phyloP scores from a whole-genome alignment of 805 yeast species.

The Candida ipomoeae region DNA sequence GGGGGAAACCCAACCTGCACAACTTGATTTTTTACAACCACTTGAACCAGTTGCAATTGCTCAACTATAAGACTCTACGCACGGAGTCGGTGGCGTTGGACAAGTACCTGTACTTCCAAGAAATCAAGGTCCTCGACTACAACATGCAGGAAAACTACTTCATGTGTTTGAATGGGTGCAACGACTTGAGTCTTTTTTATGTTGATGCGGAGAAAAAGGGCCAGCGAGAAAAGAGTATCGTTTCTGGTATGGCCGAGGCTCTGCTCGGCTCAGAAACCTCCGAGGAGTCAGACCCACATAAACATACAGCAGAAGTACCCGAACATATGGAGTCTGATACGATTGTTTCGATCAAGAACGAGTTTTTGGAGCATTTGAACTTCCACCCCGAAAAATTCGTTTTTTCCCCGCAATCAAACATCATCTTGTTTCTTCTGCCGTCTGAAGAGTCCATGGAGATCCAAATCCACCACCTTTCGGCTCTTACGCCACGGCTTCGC shows the following conservation, averaged over 20 bases:
- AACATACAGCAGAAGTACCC: neutral
- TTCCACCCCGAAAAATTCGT: constrained; percentile 3
- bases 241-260: too few relatives aligned
- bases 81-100: constrained; percentile 25
- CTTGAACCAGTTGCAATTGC: constrained; percentile 27
- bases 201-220: neutral
- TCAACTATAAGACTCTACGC: constrained; percentile 30
- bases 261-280: neutral
- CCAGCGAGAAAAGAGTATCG: too few relatives aligned
- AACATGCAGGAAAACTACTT: constrained; percentile 25
- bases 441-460: neutral
- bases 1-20: constrained; percentile 40
- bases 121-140: constrained; percentile 22
- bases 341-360: constrained; percentile 2
- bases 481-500: neutral
- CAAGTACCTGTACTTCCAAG: constrained; percentile 29
- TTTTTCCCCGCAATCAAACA: constrained; percentile 16
- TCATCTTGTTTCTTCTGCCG: constrained; percentile 7
- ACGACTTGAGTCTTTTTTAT: constrained; percentile 23
- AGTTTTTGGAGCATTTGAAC: constrained; percentile 7
- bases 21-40: constrained; percentile 30
- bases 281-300: neutral
- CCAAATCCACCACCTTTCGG: neutral
- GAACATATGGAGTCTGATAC: neutral
- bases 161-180: constrained; percentile 24